These are phyloP conservation scores for Talaromyces atroroseus DNA, from an alignment of 2,329 filamentous ascomycete species.

Conservation along the genomic window DNA sequence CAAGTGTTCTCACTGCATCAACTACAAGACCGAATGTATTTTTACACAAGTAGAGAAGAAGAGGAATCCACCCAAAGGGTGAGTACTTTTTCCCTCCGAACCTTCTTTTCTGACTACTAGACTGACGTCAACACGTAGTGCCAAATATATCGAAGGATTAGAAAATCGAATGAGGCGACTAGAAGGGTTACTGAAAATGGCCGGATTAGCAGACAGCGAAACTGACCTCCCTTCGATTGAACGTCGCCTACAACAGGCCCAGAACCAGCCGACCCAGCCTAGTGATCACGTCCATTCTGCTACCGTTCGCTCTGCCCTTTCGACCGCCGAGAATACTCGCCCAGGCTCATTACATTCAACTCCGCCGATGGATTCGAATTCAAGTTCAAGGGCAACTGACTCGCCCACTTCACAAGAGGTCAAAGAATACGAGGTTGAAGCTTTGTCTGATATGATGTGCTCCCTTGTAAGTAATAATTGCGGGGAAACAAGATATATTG, in stretches of 20 bases:
- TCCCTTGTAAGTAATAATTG: slow-evolving; percentile 91
- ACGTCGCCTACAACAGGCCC: slow-evolving; percentile 57
- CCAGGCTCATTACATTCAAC: slow-evolving; percentile 40
- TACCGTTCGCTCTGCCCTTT: slow-evolving; percentile 3
- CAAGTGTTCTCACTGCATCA: slow-evolving; percentile 89
- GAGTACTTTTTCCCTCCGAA: slow-evolving; percentile 28
- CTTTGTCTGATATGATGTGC: slow-evolving; percentile 97
- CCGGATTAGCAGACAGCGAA: slow-evolving; percentile 67
- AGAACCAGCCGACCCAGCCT: slow-evolving; percentile 10
- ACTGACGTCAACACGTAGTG: slow-evolving; percentile 46
- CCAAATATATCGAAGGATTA: slow-evolving; percentile 95
- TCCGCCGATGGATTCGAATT: slow-evolving; percentile 41
- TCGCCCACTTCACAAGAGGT: slow-evolving; percentile 51
- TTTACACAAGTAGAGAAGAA: slow-evolving; percentile 99
- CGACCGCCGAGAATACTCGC: slow-evolving; percentile 26
- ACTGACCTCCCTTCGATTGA: slow-evolving; percentile 86
- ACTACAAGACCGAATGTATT: slow-evolving; percentile 96
- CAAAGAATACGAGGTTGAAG: slow-evolving; percentile 69
- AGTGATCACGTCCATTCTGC: slow-evolving; percentile 31
- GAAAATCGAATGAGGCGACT: slow-evolving; percentile 94
- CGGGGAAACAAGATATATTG: slow-evolving; percentile 93
- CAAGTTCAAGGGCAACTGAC: slow-evolving; percentile 48
- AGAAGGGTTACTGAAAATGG: slow-evolving; percentile 84
- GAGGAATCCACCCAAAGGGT: slow-evolving; percentile 94
- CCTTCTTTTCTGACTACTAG: not conserved